Conservation (phyloP, 805 yeast genomes). For the Candida boidinii region DNA sequence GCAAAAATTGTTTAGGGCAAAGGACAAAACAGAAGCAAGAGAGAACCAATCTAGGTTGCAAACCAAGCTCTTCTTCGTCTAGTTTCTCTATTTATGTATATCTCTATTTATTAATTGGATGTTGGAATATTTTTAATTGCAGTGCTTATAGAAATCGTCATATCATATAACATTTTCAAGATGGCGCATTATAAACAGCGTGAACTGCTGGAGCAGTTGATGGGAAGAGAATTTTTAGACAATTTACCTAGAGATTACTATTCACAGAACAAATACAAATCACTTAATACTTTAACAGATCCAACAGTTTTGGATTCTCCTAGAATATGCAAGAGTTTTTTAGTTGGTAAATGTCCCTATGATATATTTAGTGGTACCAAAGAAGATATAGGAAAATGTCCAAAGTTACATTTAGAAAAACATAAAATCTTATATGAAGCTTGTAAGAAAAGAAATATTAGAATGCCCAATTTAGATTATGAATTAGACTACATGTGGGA, state of each 20-base stretch:
- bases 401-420: constrained; percentile 64
- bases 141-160: too few species aligned
- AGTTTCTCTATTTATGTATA: too few species aligned
- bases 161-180: too few species aligned
- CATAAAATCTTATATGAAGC: constrained; percentile 63
- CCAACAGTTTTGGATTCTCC: constrained; percentile 37
- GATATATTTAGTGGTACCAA: constrained; percentile 79
- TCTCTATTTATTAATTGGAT: too few species aligned
- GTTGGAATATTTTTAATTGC: too few species aligned
- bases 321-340: constrained; percentile 66
- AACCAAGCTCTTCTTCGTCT: too few species aligned
- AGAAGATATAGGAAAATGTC: constrained; percentile 75
- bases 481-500: constrained; percentile 40
- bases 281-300: constrained; percentile 7
- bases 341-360: constrained; percentile 84
- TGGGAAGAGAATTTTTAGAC: constrained; percentile 53
- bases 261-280: constrained; percentile 4
- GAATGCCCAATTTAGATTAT: constrained; percentile 30
- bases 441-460: constrained; percentile 20
- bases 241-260: constrained; percentile 21
- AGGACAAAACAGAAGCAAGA: too few species aligned
- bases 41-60: too few species aligned
- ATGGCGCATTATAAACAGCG: constrained; percentile 67
- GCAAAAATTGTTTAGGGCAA: too few species aligned
- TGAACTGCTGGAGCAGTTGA: constrained; percentile 65